Evolutionary conservation across 2,329 filamentous ascomycete species (phyloP).

Genomic region (Fusarium gaditjirri): DNA sequence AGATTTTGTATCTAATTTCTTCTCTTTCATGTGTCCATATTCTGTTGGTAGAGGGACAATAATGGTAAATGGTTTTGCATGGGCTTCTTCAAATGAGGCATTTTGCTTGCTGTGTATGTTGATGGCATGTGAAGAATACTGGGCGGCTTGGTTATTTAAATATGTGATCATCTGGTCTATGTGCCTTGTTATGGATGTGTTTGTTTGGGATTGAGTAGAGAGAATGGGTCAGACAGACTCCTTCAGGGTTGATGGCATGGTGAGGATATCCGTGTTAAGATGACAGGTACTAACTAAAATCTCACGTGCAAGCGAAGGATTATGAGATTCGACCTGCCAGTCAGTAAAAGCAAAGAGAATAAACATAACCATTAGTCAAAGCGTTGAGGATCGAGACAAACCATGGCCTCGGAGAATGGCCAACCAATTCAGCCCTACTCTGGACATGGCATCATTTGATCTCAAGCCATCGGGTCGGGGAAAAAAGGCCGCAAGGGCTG

Average conservation of each 20-base stretch:
- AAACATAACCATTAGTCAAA: not conserved
- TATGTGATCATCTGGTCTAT: not conserved
- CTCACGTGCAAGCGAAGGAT: conserved; percentile 9
- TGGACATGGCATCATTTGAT: not conserved
- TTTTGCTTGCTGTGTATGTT: conserved; percentile 1
- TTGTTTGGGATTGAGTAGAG: conserved; percentile 11
- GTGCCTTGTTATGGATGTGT: not conserved
- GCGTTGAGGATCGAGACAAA: not conserved
- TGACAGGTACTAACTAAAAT: conserved; percentile 18
- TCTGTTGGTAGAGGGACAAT: conserved; percentile 27
- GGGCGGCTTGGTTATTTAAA: not conserved
- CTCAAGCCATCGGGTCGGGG: not conserved
- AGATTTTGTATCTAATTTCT: conserved; percentile 39
- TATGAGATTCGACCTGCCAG: not conserved
- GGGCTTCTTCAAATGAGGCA: not conserved
- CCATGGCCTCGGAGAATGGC: conserved; percentile 30
- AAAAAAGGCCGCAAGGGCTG: not conserved
- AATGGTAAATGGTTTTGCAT: conserved; percentile 26
- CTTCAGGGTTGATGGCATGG: not conserved
- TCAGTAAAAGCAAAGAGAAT: not conserved
- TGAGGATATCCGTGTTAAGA: conserved; percentile 2
- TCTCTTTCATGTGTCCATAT: conserved; percentile 39
- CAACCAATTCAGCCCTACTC: conserved; percentile 44
- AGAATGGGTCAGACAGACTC: not conserved
- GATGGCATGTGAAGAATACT: not conserved